Evolutionary conservation across 768 basidiomycete genomes (phyloP), one percentile per base, ranked within the genome.

Genomic region (Kwoniella sp.): DNA sequence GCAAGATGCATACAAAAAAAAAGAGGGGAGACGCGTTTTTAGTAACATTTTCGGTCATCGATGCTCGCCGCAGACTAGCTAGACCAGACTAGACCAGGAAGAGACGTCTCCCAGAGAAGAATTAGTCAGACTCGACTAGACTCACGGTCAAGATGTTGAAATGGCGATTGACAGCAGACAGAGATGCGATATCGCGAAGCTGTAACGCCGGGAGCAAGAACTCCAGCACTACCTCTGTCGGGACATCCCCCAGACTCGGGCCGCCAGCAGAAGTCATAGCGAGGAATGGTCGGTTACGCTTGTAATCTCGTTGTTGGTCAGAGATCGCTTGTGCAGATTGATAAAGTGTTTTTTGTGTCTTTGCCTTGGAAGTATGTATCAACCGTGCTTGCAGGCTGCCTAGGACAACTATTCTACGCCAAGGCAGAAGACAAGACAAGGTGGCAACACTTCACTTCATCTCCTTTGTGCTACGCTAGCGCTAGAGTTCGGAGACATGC

Each of bases 181-280:
- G 83, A 48, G 81, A 81, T 2, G 87, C 79, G 23, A 93, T 81
- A 76, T 88, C 88, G 13, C 75, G 69, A 29, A 87, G 77, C 11
- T 84, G 79, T 29, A 92, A 81, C 9, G 55, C 53, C 0, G 79
- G 78, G 2, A 81, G 81, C 3, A 94, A 65, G 68, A 89, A 85
- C 77, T 93, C 91, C 25, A 91, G 80, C 30, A 92, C 77, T n/a
- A 92, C 82, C 78, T 94, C 92, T 26, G 88, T 76, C 2, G 92
- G 92, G 17, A 93, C 72, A 60, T 87, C 84, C 23, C 57, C 52
- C 5, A 65, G 57, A n/a, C 57, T 58, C 0, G 63, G 51, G 22
- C 23, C 50, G 38, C n/a, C n/a, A n/a, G n/a, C n/a, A 20, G 41
- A 45, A 11, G 41, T 20, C 41, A 45, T 45, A n/a, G n/a, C n/a